Percentiles rank a stretch among this genome's conserved stretches.
phyloP scores from a whole-genome alignment of 495 filamentous ascomycete genomes.

The Thermothielavioides terrestris region DNA sequence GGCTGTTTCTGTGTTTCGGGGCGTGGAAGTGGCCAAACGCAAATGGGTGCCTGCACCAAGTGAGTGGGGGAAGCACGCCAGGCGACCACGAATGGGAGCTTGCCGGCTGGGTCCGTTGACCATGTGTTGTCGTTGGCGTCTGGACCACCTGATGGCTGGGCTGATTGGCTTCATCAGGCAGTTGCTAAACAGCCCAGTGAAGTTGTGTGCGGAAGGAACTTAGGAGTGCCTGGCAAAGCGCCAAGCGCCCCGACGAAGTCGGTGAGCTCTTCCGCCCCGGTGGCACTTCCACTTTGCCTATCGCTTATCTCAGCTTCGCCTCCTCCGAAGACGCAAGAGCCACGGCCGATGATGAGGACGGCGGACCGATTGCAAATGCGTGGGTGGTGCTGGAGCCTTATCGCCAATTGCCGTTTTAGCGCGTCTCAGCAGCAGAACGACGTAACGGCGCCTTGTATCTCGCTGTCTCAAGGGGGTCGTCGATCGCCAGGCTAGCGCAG shows the following conservation, averaged over 20 bases:
- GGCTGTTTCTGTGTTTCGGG: not conserved
- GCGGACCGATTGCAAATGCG: not conserved
- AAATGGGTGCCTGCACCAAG: not conserved
- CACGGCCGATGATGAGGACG: slow-evolving; percentile 11
- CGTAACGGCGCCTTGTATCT: slow-evolving; percentile 12
- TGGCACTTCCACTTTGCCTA: not conserved
- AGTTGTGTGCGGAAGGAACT: not conserved
- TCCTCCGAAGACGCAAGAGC: slow-evolving; percentile 16
- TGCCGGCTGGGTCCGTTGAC: not conserved
- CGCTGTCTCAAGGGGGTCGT: slow-evolving; percentile 5
- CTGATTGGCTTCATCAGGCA: too few species aligned
- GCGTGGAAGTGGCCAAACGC: too few species aligned
- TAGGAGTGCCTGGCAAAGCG: too few species aligned
- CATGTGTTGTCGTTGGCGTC: not conserved
- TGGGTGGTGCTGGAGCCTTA: slow-evolving; percentile 24
- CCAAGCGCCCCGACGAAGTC: not conserved
- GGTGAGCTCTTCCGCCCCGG: not conserved
- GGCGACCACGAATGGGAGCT: not conserved
- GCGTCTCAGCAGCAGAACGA: slow-evolving; percentile 5
- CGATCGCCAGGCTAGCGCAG: not conserved
- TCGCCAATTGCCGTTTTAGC: slow-evolving; percentile 24
- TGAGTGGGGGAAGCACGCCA: not conserved
- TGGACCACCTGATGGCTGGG: not conserved
- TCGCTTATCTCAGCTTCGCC: slow-evolving; percentile 8
- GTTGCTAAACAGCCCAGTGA: not conserved